Conservation (phyloP, 2,329 filamentous ascomycete species). For the Pseudogymnoascus sp. region DNA sequence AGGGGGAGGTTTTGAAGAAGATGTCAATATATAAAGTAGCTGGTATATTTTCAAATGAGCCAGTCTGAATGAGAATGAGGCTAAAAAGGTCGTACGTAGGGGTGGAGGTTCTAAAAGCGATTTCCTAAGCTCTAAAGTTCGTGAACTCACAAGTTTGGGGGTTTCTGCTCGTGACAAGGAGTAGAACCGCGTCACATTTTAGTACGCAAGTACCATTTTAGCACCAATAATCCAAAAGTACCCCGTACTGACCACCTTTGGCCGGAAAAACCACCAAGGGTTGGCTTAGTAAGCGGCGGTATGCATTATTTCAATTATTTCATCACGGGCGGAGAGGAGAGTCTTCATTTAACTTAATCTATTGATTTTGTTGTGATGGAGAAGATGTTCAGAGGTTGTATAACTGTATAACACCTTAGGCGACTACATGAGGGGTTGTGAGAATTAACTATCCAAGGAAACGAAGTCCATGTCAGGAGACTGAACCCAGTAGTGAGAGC, state of each 20-base stretch:
- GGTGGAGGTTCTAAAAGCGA: background rate
- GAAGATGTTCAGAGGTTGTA: background rate
- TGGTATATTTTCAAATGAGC: background rate
- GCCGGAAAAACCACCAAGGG: constrained; percentile 5
- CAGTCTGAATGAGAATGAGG: background rate
- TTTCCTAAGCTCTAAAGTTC: background rate
- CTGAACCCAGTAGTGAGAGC: background rate
- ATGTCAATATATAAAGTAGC: background rate
- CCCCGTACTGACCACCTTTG: constrained; percentile 4
- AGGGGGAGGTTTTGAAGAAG: constrained; percentile 1
- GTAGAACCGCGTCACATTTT: constrained; percentile 9
- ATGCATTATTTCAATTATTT: constrained; percentile 2
- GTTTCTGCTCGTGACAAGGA: background rate
- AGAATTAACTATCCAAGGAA: background rate
- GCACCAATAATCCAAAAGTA: background rate
- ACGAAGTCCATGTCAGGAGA: background rate
- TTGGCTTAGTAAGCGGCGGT: background rate
- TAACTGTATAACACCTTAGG: background rate
- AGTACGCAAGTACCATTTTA: constrained; percentile 7
- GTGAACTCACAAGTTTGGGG: constrained; percentile 2
- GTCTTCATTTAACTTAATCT: constrained; percentile 7
- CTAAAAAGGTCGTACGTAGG: background rate
- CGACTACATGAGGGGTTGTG: background rate
- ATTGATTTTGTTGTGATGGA: background rate
- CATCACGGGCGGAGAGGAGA: background rate